Conservation (phyloP, 1,284 basidiomycete species). For the Apiotrichum montevideense region DNA sequence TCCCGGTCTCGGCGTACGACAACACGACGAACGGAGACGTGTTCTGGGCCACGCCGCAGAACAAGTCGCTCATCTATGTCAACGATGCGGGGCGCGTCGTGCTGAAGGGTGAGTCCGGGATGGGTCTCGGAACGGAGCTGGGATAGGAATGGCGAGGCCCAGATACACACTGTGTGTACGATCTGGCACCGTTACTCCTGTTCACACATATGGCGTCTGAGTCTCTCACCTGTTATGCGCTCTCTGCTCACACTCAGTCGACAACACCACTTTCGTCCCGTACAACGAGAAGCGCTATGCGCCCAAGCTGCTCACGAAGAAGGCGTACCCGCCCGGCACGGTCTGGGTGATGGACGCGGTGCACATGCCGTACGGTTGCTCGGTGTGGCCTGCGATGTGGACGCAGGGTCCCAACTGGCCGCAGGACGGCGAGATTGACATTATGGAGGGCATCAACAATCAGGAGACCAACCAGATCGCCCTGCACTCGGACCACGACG, state of each 20-base stretch:
- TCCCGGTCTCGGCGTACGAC: conserved; percentile 27
- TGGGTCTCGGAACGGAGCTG: conserved; percentile 45
- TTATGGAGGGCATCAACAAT: conserved; percentile 37
- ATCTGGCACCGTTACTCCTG: too few relatives aligned
- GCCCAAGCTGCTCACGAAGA: conserved; percentile 59
- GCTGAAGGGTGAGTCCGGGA: conserved; percentile 63
- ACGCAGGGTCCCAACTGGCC: conserved; percentile 38
- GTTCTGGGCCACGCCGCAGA: conserved; percentile 39
- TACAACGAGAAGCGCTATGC: conserved; percentile 65
- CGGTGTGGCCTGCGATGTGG: conserved; percentile 36
- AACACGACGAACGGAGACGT: conserved; percentile 55
- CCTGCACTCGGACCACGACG: conserved; percentile 26
- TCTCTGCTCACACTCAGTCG: conserved; percentile 16
- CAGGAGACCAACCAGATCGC: conserved; percentile 40
- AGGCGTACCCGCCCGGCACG: conserved; percentile 49
- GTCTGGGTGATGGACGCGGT: conserved; percentile 55
- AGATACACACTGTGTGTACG: too few relatives aligned
- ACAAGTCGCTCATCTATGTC: conserved; percentile 49
- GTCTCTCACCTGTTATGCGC: too few relatives aligned
- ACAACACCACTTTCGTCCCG: conserved; percentile 25
- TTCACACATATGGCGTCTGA: too few relatives aligned
- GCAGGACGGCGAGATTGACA: conserved; percentile 40
- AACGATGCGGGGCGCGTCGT: conserved; percentile 66
- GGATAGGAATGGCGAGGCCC: too few relatives aligned
- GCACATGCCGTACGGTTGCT: conserved; percentile 55